Percentiles rank a stretch among this genome's conserved stretches.
These are phyloP conservation scores for Tausonia pullulans DNA, from an alignment of 1,284 basidiomycete genomes.

Conservation along the genomic window DNA sequence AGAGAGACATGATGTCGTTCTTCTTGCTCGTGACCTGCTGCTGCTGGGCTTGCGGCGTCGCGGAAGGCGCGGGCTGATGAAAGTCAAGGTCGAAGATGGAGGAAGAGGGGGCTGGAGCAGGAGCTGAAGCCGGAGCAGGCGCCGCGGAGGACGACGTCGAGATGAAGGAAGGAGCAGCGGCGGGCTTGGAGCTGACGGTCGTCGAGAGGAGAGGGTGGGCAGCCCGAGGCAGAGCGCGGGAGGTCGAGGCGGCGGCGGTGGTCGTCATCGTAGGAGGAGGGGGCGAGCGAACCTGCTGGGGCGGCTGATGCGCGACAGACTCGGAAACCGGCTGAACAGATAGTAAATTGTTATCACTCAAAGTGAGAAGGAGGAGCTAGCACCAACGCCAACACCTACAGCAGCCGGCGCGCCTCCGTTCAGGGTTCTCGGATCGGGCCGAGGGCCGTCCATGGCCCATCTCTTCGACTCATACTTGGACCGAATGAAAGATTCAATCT, in stretches of 20 bases:
- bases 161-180: conserved; percentile 18
- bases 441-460: conserved; percentile 84
- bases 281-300: background rate
- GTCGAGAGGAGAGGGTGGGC: conserved; percentile 29
- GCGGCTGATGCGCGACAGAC: background rate
- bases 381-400: background rate
- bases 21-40: conserved; percentile 22
- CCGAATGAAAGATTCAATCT: conserved; percentile 95
- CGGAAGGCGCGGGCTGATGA: conserved; percentile 27
- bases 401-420: conserved; percentile 23
- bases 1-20: conserved; percentile 37
- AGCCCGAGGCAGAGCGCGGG: conserved; percentile 20
- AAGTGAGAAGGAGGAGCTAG: background rate
- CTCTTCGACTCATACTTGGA: conserved; percentile 90
- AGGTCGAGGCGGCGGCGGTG: conserved; percentile 20
- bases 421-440: conserved; percentile 59
- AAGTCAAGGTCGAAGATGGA: conserved; percentile 38
- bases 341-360: background rate
- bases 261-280: conserved; percentile 18
- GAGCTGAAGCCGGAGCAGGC: conserved; percentile 17
- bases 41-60: conserved; percentile 7
- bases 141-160: background rate
- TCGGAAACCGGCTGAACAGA: background rate
- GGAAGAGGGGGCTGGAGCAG: conserved; percentile 20
- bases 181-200: conserved; percentile 10